phyloP scores from a whole-genome alignment of 305 asterid species.

The Ilex paraguariensis region DNA sequence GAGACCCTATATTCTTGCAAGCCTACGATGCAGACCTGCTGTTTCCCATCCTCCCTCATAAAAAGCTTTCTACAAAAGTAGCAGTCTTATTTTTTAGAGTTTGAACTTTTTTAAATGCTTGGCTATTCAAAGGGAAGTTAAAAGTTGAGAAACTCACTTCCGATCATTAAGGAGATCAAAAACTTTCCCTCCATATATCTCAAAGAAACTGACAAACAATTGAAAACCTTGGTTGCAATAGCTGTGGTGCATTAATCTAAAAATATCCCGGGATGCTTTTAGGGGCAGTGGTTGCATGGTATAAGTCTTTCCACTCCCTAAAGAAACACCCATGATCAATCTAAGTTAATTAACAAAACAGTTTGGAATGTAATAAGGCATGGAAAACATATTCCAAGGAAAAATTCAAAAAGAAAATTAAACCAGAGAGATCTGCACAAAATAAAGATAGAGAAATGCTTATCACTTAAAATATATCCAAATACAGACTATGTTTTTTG shows the following conservation, averaged over 20 bases:
- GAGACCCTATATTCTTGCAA: constrained; percentile 29
- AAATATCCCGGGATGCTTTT: constrained; percentile 32
- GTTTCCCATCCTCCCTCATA: constrained; percentile 42
- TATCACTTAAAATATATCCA: no score
- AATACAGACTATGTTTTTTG: no score
- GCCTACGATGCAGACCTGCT: constrained; percentile 39
- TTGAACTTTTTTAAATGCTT: not conserved
- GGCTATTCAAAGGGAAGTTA: not conserved
- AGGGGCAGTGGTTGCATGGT: constrained; percentile 43
- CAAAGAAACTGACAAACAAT: constrained; percentile 31
- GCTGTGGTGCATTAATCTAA: constrained; percentile 21
- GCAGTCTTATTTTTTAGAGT: not conserved
- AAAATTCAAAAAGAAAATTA: not conserved
- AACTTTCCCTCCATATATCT: constrained; percentile 38
- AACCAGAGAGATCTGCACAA: not conserved
- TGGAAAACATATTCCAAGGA: not conserved
- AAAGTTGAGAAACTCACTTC: constrained; percentile 22
- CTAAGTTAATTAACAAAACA: not conserved
- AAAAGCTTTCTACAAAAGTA: constrained; percentile 25
- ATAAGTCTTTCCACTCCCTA: constrained; percentile 43
- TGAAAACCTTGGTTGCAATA: constrained; percentile 34
- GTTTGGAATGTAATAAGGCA: no score
- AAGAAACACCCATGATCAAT: constrained; percentile 6
- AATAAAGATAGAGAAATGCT: no score
- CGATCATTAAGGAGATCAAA: constrained; percentile 37